Percentiles rank a stretch among this genome's conserved stretches.
Evolutionary conservation across 805 yeast species (phyloP).

Genomic region (Yueomyces sp.): DNA sequence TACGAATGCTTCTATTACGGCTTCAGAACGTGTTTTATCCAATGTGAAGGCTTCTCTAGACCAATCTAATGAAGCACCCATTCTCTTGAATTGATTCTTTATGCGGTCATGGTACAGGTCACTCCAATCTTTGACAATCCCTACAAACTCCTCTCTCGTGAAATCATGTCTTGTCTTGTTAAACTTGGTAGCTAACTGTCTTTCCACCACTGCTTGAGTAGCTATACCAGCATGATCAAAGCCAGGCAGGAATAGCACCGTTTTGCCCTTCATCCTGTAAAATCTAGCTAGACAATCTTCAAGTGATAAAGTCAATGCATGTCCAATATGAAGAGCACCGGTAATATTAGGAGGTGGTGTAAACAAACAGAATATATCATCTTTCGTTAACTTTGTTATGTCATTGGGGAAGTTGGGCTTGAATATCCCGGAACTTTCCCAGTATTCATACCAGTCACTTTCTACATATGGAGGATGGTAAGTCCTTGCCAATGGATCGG

Average conservation of each 20-base stretch:
- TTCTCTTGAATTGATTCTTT: slow-evolving; percentile 63
- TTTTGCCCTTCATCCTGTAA: slow-evolving; percentile 93
- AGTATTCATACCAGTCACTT: slow-evolving; percentile 93
- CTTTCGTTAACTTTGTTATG: slow-evolving; percentile 42
- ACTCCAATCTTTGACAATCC: slow-evolving; percentile 95
- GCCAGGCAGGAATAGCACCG: slow-evolving; percentile 86
- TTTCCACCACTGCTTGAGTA: slow-evolving; percentile 95
- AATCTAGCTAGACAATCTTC: slow-evolving; percentile 86
- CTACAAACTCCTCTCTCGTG: slow-evolving; percentile 79
- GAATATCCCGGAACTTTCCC: slow-evolving; percentile 76
- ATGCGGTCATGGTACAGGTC: slow-evolving; percentile 77
- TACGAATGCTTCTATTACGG: slow-evolving; percentile 85
- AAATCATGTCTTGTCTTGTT: slow-evolving; percentile 82
- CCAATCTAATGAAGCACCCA: slow-evolving; percentile 98
- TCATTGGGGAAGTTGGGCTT: slow-evolving; percentile 63
- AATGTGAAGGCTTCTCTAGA: slow-evolving; percentile 83
- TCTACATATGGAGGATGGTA: slow-evolving; percentile 85
- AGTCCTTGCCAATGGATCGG: slow-evolving; percentile 82
- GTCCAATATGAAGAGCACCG: slow-evolving; percentile 96
- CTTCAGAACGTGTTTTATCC: slow-evolving; percentile 57
- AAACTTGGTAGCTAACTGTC: slow-evolving; percentile 76
- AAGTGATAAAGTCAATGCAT: slow-evolving; percentile 84
- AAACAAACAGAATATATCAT: slow-evolving; percentile 78
- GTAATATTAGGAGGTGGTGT: slow-evolving; percentile 98
- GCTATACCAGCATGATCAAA: slow-evolving; percentile 99